phyloP scores from a whole-genome alignment of 805 yeast genomes.

The Candida koratica region DNA sequence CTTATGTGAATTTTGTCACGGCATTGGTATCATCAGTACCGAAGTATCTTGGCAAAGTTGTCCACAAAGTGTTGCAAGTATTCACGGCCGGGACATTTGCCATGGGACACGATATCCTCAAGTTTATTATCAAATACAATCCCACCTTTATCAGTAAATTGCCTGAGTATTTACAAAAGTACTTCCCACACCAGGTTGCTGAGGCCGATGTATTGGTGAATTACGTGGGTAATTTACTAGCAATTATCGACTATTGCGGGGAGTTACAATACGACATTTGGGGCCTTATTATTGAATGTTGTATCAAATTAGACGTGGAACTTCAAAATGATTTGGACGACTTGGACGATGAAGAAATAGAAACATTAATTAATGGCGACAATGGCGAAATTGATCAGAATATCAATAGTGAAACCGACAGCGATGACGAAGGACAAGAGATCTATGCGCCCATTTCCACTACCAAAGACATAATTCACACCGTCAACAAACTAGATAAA shows the following conservation, averaged over 20 bases:
- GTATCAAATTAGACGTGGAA: slow-evolving; percentile 87
- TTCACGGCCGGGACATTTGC: slow-evolving; percentile 32
- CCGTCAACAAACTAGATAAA: slow-evolving; percentile 69
- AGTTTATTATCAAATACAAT: slow-evolving; percentile 61
- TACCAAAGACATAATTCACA: slow-evolving; percentile 45
- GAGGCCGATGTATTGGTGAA: slow-evolving; percentile 50
- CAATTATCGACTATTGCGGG: slow-evolving; percentile 61
- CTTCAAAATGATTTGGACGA: slow-evolving; percentile 85
- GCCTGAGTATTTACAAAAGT: slow-evolving; percentile 50
- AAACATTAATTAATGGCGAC: slow-evolving; percentile 43
- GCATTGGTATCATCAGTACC: slow-evolving; percentile 84
- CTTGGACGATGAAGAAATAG: slow-evolving; percentile 63
- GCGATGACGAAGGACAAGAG: slow-evolving; percentile 20
- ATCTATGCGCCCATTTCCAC: slow-evolving; percentile 23
- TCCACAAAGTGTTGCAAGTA: slow-evolving; percentile 52
- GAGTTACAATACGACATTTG: slow-evolving; percentile 74
- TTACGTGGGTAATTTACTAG: slow-evolving; percentile 63
- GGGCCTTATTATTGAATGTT: slow-evolving; percentile 74
- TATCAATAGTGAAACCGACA: slow-evolving; percentile 22
- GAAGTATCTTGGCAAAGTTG: slow-evolving; percentile 85
- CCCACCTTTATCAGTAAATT: slow-evolving; percentile 78
- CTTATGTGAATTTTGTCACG: slow-evolving; percentile 65
- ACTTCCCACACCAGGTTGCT: slow-evolving; percentile 76
- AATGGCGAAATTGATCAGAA: slow-evolving; percentile 17
- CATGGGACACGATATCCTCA: slow-evolving; percentile 57